Conservation (phyloP, 2,329 filamentous ascomycete genomes). For the Alternaria triticina region DNA sequence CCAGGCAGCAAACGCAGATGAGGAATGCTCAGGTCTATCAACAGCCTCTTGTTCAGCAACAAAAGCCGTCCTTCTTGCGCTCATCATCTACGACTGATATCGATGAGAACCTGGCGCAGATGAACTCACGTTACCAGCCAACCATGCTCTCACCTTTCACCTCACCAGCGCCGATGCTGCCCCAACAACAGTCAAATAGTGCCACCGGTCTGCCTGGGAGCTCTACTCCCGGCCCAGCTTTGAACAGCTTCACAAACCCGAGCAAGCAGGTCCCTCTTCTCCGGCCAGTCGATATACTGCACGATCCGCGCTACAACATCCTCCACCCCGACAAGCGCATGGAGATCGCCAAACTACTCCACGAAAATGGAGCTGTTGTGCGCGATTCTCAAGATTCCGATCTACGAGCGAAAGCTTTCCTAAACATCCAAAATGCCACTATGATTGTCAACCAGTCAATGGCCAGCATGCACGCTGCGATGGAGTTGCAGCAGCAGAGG, state of each 20-base stretch:
- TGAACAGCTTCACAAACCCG: not conserved
- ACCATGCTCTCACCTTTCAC: not conserved
- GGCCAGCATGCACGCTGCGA: not conserved
- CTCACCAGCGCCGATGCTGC: not conserved
- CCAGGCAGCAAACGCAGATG: not conserved
- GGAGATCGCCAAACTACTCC: not conserved
- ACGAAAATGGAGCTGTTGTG: not conserved
- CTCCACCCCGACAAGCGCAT: not conserved
- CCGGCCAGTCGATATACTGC: not conserved
- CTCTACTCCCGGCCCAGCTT: not conserved
- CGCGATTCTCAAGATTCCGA: not conserved
- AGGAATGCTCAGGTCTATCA: not conserved
- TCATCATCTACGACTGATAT: slow-evolving; percentile 11
- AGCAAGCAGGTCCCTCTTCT: not conserved
- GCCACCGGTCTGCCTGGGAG: not conserved
- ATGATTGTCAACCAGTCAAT: not conserved
- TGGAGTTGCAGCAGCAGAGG: not conserved
- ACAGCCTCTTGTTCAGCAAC: not conserved
- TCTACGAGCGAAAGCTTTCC: not conserved
- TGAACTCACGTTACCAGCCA: not conserved
- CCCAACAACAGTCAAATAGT: not conserved
- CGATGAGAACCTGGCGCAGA: not conserved
- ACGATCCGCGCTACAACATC: not conserved
- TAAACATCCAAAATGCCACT: not conserved
- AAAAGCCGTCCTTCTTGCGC: not conserved